Evolutionary conservation across 1,284 basidiomycete genomes (phyloP).

Genomic region (Phellopilus nigrolimitatus): DNA sequence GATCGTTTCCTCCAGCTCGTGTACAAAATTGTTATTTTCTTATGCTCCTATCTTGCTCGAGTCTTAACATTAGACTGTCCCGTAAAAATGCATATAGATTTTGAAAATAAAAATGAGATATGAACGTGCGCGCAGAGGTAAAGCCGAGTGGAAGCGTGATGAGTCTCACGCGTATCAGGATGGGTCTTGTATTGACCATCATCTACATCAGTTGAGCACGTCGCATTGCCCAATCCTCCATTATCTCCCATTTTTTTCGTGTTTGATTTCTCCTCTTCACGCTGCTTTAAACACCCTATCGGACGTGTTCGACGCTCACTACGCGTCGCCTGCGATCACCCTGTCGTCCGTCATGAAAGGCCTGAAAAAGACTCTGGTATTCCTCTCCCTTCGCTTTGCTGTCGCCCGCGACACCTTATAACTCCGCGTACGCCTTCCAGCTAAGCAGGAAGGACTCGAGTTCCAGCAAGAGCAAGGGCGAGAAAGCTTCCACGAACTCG

Average conservation of each 20-base stretch:
- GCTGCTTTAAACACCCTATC: background rate
- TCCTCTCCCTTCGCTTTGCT: constrained; percentile 24
- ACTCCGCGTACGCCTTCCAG: constrained; percentile 38
- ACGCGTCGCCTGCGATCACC: constrained; percentile 19
- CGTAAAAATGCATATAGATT: too few species aligned
- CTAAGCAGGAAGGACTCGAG: constrained; percentile 64
- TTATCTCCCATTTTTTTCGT: constrained; percentile 1
- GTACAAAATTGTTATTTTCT: too few species aligned
- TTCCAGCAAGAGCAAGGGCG: constrained; percentile 62
- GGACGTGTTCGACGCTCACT: constrained; percentile 11
- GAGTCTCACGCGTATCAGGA: too few species aligned
- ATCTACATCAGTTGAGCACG: background rate
- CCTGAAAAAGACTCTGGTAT: constrained; percentile 84
- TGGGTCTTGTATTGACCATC: constrained; percentile 4
- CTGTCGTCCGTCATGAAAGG: constrained; percentile 64
- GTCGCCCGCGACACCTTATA: constrained; percentile 23
- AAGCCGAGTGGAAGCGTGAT: too few species aligned
- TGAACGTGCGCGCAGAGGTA: too few species aligned
- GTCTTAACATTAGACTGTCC: too few species aligned
- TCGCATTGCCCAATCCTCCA: background rate
- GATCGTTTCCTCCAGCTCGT: too few species aligned
- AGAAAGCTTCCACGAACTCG: constrained; percentile 25
- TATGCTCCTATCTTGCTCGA: too few species aligned
- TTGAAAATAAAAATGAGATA: too few species aligned
- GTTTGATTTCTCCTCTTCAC: background rate